Conservation (phyloP, 495 filamentous ascomycete species). For the Cryomyces antarcticus region DNA sequence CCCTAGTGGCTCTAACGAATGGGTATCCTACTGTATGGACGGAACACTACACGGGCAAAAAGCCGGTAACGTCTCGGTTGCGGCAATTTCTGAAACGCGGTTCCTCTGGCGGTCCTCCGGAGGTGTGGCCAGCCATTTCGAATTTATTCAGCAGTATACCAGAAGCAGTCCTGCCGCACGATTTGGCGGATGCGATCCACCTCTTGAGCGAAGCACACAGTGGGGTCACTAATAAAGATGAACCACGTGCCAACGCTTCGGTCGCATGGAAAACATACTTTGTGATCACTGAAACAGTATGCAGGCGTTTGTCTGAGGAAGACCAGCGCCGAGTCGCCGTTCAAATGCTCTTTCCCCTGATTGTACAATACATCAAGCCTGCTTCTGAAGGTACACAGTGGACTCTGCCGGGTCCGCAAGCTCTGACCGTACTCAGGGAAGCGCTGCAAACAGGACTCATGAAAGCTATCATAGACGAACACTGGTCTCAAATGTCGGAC, state of each 20-base stretch:
- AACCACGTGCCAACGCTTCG: conserved; percentile 41
- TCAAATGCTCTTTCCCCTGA: conserved; percentile 31
- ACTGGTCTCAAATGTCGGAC: conserved; percentile 35
- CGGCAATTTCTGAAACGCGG: conserved; percentile 62
- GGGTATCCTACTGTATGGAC: conserved; percentile 56
- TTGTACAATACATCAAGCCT: conserved; percentile 35
- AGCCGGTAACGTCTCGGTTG: conserved; percentile 39
- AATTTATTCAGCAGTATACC: conserved; percentile 42
- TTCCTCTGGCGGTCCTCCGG: conserved; percentile 46
- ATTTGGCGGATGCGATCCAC: conserved; percentile 26
- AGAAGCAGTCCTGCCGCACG: conserved; percentile 24
- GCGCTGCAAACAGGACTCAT: conserved; percentile 17
- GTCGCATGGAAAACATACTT: conserved; percentile 60
- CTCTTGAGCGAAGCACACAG: conserved; percentile 43
- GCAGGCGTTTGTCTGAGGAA: conserved; percentile 22
- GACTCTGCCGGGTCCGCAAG: conserved; percentile 24
- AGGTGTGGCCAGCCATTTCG: conserved; percentile 51
- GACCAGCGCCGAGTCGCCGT: conserved; percentile 28
- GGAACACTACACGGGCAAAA: conserved; percentile 42
- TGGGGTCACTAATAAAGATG: conserved; percentile 53
- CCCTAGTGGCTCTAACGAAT: conserved; percentile 39
- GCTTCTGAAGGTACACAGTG: conserved; percentile 26
- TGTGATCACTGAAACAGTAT: conserved; percentile 29
- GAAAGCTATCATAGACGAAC: conserved; percentile 18
- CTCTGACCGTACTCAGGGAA: conserved; percentile 21